phyloP scores from a whole-genome alignment of 306 rosid species.

The Prunus kanzakura region DNA sequence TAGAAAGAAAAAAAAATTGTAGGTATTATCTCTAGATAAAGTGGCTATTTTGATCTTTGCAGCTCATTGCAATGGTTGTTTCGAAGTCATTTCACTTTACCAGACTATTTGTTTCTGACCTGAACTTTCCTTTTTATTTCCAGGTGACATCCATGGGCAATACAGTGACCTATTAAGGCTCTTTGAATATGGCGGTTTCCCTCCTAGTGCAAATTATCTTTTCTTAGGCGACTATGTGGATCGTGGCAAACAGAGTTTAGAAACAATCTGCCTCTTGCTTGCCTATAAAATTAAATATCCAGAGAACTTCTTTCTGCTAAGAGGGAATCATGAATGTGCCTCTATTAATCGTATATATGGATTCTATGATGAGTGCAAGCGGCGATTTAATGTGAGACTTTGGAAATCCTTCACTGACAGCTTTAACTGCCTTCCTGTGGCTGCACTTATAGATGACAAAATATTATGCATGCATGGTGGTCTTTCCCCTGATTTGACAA shows the following conservation, averaged over 20 bases:
- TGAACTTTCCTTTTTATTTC: conserved; percentile 16
- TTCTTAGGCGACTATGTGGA: conserved; percentile 94
- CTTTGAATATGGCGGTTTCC: conserved; percentile 91
- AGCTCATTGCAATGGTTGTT: not conserved
- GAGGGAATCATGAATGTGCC: conserved; percentile 95
- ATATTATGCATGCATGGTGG: conserved; percentile 99
- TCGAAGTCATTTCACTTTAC: not conserved
- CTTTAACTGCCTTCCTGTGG: conserved; percentile 92
- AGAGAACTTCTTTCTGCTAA: conserved; percentile 82
- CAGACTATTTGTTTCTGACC: conserved; percentile 11
- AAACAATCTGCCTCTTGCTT: conserved; percentile 90
- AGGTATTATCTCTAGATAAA: not conserved
- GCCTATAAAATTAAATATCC: conserved; percentile 88
- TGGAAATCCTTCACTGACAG: conserved; percentile 86
- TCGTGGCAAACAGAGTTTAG: conserved; percentile 93
- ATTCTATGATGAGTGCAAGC: conserved; percentile 89
- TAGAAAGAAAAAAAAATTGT: not conserved
- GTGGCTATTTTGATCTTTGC: not conserved
- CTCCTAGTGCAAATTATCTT: conserved; percentile 77
- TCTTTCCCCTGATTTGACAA: conserved; percentile 78
- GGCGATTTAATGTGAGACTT: conserved; percentile 91
- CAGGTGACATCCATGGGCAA: conserved; percentile 96
- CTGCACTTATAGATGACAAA: conserved; percentile 86
- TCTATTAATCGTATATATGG: conserved; percentile 90
- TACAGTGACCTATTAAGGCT: conserved; percentile 84